These are phyloP conservation scores for Orbilia brochopaga DNA, from an alignment of 2,329 filamentous ascomycete species.

Conservation along the genomic window DNA sequence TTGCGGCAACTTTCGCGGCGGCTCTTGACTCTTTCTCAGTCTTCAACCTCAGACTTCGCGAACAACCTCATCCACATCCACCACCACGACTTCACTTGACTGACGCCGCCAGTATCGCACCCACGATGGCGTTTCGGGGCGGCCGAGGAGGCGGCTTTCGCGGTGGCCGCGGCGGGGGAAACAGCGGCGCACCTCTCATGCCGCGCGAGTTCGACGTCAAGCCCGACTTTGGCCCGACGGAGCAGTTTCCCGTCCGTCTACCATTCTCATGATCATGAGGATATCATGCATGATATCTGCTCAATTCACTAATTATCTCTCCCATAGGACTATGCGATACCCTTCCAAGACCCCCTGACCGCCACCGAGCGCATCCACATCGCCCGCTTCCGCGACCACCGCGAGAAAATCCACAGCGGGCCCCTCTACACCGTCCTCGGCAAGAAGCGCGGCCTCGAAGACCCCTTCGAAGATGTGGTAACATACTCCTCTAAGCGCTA, in stretches of 20 bases:
- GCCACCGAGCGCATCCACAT: conserved; percentile 48
- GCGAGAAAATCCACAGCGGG: conserved; percentile 55
- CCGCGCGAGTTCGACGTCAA: conserved; percentile 53
- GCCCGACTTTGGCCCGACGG: conserved; percentile 55
- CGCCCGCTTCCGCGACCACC: conserved; percentile 53
- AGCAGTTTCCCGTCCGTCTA: conserved; percentile 54
- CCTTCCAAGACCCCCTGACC: conserved; percentile 39
- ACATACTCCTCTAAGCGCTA: conserved; percentile 54
- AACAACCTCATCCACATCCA: background rate
- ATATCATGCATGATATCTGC: conserved; percentile 1
- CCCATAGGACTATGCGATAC: conserved; percentile 45
- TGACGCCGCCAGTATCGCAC: background rate
- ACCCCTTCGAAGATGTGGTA: conserved; percentile 54
- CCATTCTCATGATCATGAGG: background rate
- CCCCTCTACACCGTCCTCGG: conserved; percentile 54
- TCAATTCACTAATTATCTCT: conserved; percentile 6
- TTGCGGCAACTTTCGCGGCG: conserved; percentile 14
- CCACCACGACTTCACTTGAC: background rate
- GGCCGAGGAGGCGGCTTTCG: conserved; percentile 50
- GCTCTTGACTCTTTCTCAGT: background rate
- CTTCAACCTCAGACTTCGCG: background rate
- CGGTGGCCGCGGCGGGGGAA: conserved; percentile 51
- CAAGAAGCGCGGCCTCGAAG: conserved; percentile 53
- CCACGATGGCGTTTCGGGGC: conserved; percentile 46
- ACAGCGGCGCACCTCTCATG: conserved; percentile 48